phyloP scores from a whole-genome alignment of 2,329 filamentous ascomycete genomes.

The Mycosphaerella arachidis region DNA sequence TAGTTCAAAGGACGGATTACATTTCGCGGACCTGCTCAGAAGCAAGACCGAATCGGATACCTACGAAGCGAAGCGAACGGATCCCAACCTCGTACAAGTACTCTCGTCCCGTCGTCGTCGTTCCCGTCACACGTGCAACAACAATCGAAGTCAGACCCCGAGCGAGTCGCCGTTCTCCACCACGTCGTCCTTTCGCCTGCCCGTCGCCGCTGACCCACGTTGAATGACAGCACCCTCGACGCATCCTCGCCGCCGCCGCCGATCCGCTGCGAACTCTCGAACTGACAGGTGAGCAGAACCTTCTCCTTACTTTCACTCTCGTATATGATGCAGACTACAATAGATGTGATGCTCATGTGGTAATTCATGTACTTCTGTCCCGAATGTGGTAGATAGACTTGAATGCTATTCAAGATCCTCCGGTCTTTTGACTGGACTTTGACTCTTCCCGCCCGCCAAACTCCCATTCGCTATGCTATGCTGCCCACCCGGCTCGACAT shows the following conservation, averaged over 20 bases:
- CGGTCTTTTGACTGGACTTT: conserved; percentile 43
- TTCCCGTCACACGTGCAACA: neutral
- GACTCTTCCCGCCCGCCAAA: conserved; percentile 2
- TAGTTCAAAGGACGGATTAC: conserved; percentile 1
- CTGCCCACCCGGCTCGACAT: conserved; percentile 13
- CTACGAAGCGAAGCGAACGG: conserved; percentile 4
- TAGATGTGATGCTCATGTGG: neutral
- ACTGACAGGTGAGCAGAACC: neutral
- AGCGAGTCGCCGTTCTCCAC: neutral
- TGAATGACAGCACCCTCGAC: neutral
- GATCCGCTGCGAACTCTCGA: neutral
- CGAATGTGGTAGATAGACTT: neutral
- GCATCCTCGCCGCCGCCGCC: neutral
- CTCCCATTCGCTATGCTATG: conserved; percentile 18
- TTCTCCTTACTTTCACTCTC: neutral
- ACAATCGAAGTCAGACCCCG: neutral
- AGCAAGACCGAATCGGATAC: neutral
- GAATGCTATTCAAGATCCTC: conserved; percentile 40
- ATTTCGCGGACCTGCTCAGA: neutral
- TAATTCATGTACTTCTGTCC: neutral
- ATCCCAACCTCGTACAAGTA: neutral
- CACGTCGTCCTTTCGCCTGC: neutral
- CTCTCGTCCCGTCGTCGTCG: neutral
- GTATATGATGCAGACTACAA: neutral
- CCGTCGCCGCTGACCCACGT: neutral